These are phyloP conservation scores for Heterobasidion irregulare DNA, from an alignment of 1,284 basidiomycete genomes.

Conservation along the genomic window DNA sequence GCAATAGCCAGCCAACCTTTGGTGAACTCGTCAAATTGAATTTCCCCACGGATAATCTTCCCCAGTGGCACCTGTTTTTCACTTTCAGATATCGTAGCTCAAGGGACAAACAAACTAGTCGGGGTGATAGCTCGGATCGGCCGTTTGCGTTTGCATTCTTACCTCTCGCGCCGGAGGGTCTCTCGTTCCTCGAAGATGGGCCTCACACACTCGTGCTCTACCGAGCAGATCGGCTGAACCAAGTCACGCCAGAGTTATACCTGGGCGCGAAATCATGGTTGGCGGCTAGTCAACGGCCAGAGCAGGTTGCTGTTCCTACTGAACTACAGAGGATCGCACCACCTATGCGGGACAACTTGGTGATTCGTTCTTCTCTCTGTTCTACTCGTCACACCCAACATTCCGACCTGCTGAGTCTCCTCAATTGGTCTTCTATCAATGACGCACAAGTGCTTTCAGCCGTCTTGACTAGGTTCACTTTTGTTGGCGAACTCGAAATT, in stretches of 20 bases:
- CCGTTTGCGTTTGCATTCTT: constrained; percentile 93
- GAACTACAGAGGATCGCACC: constrained; percentile 61
- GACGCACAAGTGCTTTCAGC: constrained; percentile 66
- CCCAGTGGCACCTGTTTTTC: constrained; percentile 90
- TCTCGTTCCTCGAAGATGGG: constrained; percentile 86
- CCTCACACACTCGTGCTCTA: constrained; percentile 83
- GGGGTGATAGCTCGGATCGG: constrained; percentile 42
- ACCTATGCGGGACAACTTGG: constrained; percentile 71
- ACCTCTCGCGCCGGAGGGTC: constrained; percentile 75
- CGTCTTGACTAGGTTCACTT: constrained; percentile 82
- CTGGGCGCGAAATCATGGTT: constrained; percentile 58
- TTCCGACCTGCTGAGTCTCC: constrained; percentile 71
- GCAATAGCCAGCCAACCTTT: constrained; percentile 83
- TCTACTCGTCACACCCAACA: constrained; percentile 94
- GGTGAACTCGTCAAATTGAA: constrained; percentile 90
- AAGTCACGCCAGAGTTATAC: constrained; percentile 63
- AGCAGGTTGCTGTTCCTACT: constrained; percentile 50
- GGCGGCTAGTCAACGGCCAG: constrained; percentile 42
- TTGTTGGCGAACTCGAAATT: constrained; percentile 89
- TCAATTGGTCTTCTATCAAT: constrained; percentile 74
- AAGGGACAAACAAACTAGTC: constrained; percentile 35
- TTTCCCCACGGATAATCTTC: constrained; percentile 61
- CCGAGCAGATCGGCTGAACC: constrained; percentile 60
- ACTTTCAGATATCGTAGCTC: constrained; percentile 80
- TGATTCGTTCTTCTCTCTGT: constrained; percentile 84